Conservation (phyloP, 768 basidiomycete genomes). For the Scleroderma citrinum region DNA sequence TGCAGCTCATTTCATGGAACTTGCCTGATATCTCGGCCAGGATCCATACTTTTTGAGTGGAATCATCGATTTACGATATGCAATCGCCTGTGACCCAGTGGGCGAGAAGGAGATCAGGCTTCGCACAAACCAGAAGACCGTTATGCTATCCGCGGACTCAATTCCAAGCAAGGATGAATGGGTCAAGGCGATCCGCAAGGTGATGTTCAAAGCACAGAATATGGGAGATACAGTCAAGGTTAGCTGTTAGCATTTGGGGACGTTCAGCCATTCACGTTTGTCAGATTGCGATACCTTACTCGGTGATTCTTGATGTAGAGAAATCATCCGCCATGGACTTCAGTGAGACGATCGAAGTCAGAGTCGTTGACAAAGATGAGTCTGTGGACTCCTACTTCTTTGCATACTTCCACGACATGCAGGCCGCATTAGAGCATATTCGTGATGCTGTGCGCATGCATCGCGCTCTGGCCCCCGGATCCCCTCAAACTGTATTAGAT, state of each 20-base stretch:
- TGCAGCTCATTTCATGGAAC: constrained; percentile 4
- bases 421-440: constrained; percentile 74
- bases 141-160: constrained; percentile 72
- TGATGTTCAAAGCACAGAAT: constrained; percentile 95
- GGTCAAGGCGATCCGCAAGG: constrained; percentile 91
- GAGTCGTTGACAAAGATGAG: constrained; percentile 77
- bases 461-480: constrained; percentile 28
- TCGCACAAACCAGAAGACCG: constrained; percentile 73
- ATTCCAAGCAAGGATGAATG: constrained; percentile 85
- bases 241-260: background rate
- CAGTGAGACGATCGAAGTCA: constrained; percentile 93
- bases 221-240: constrained; percentile 95
- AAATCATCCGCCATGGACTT: constrained; percentile 88
- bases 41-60: constrained; percentile 98
- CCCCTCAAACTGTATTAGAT: constrained; percentile 41
- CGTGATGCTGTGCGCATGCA: constrained; percentile 64
- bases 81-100: constrained; percentile 77
- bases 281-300: constrained; percentile 91
- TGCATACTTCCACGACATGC: constrained; percentile 85
- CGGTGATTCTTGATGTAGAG: constrained; percentile 83
- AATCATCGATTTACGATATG: constrained; percentile 92
- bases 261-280: constrained; percentile 6
- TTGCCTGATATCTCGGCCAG: constrained; percentile 33
- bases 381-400: constrained; percentile 89
- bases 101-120: constrained; percentile 78